Evolutionary conservation across 805 yeast species (phyloP).

Genomic region (Ogataea populi-albae): DNA sequence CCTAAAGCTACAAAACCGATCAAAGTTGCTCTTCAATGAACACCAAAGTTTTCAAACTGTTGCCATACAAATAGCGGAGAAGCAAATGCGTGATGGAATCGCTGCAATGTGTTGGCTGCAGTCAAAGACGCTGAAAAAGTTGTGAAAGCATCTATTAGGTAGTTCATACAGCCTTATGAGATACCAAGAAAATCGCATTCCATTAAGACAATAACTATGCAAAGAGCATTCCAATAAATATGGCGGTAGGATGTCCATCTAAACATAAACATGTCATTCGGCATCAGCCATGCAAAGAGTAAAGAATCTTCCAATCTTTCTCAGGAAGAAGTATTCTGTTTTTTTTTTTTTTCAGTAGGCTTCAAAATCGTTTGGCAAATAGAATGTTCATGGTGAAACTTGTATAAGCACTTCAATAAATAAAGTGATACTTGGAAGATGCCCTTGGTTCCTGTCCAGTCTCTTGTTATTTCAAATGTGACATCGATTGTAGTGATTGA

Average conservation of each 20-base stretch:
- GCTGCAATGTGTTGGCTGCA: conserved; percentile 47
- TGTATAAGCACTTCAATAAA: conserved; percentile 37
- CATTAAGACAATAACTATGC: conserved; percentile 58
- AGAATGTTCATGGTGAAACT: conserved; percentile 36
- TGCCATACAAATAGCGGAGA: conserved; percentile 62
- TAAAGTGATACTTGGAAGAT: conserved; percentile 36
- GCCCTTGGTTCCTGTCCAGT: conserved; percentile 32
- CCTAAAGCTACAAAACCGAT: conserved; percentile 55
- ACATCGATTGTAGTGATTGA: conserved; percentile 43
- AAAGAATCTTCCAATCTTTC: conserved; percentile 56
- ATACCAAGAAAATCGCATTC: conserved; percentile 59
- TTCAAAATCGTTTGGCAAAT: conserved; percentile 17
- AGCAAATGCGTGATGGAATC: conserved; percentile 60
- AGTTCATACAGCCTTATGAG: conserved; percentile 62
- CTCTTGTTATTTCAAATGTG: conserved; percentile 30
- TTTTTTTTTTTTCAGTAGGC: conserved; percentile 20
- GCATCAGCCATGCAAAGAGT: conserved; percentile 48
- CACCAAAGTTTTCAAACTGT: conserved; percentile 54
- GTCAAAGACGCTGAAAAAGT: conserved; percentile 56
- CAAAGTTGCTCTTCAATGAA: conserved; percentile 70
- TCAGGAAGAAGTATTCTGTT: conserved; percentile 57
- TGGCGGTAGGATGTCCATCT: conserved; percentile 54
- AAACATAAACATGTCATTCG: conserved; percentile 59
- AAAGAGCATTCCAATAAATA: conserved; percentile 52
- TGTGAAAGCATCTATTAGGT: conserved; percentile 69